Conservation (phyloP, 768 basidiomycete species). For the Termitomyces sp. region DNA sequence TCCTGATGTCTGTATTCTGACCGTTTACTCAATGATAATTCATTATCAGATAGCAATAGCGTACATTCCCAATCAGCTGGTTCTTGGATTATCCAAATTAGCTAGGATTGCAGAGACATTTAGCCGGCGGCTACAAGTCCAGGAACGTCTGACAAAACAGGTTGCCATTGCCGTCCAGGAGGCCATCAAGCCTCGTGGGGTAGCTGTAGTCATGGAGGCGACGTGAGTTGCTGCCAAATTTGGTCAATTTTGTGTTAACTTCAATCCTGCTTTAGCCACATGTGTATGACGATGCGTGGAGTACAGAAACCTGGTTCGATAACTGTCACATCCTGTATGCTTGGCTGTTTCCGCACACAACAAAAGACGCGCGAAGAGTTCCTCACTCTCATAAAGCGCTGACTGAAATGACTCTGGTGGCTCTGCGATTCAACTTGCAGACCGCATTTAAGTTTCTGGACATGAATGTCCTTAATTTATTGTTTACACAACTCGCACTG, state of each 20-base stretch:
- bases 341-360: constrained; percentile 96
- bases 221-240: constrained; percentile 57
- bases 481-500: neutral
- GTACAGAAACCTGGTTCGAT: constrained; percentile 97
- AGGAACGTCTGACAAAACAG: constrained; percentile 96
- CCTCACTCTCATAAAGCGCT: constrained; percentile 73
- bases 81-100: constrained; percentile 93
- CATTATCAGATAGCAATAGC: constrained; percentile 83
- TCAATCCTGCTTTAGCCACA: constrained; percentile 51
- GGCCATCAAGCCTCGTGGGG: constrained; percentile 95
- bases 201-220: constrained; percentile 99
- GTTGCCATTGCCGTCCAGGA: constrained; percentile 98
- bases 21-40: constrained; percentile 14
- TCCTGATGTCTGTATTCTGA: neutral
- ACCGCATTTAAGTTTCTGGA: constrained; percentile 15
- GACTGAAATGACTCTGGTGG: neutral
- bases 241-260: constrained; percentile 1
- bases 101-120: constrained; percentile 98
- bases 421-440: constrained; percentile 17
- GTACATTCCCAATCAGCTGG: constrained; percentile 93
- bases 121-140: constrained; percentile 91
- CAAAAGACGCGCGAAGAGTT: constrained; percentile 99
- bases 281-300: constrained; percentile 99
- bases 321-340: constrained; percentile 96
- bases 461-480: constrained; percentile 8